Conservation (phyloP, 2,329 filamentous ascomycete species). For the Rhinocladiella mackenziei region DNA sequence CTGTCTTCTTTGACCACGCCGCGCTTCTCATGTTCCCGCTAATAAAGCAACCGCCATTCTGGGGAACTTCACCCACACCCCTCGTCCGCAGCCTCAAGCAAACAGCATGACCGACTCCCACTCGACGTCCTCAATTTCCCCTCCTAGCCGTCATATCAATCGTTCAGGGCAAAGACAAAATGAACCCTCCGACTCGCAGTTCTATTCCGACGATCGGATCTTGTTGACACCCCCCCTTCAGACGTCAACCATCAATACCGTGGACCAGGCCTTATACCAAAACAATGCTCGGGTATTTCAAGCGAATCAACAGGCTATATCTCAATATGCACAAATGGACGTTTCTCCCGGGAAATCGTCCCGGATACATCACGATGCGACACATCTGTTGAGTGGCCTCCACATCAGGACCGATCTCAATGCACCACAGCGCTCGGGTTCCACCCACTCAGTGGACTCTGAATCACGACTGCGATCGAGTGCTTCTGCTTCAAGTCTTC, state of each 20-base stretch:
- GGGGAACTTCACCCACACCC: background rate
- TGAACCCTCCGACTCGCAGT: constrained; percentile 1
- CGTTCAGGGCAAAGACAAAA: constrained; percentile 5
- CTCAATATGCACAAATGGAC: constrained; percentile 20
- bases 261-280: constrained; percentile 14
- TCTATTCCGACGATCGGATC: constrained; percentile 17
- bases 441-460: constrained; percentile 22
- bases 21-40: constrained; percentile 18
- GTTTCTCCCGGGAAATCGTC: constrained; percentile 3
- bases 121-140: constrained; percentile 9
- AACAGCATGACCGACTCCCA: constrained; percentile 17
- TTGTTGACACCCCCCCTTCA: constrained; percentile 22
- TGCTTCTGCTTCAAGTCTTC: constrained; percentile 42
- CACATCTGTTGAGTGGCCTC: constrained; percentile 24
- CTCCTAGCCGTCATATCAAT: constrained; percentile 2
- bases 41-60: constrained; percentile 9
- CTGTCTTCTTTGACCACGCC: background rate
- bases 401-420: constrained; percentile 28
- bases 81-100: constrained; percentile 5
- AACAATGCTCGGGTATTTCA: constrained; percentile 12
- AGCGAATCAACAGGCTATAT: constrained; percentile 21
- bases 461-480: constrained; percentile 40
- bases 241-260: constrained; percentile 14
- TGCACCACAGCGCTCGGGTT: constrained; percentile 15
- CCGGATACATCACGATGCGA: constrained; percentile 17